Evolutionary conservation across 1,139 yeast genomes (phyloP).

Genomic region (Nakaseomyces nivariensis): DNA sequence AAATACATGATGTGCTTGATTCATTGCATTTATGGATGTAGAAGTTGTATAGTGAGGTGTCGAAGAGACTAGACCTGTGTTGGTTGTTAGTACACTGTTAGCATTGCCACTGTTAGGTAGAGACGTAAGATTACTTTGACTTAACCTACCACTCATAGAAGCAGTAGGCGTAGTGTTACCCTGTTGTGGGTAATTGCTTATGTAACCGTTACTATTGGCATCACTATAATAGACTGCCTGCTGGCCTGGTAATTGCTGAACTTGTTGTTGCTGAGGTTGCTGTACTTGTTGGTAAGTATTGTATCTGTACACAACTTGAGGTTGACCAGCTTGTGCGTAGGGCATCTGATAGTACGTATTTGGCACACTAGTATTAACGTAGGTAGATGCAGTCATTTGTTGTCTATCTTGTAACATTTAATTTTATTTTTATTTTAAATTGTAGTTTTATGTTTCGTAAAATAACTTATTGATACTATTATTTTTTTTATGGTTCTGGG

Average conservation of each 20-base stretch:
- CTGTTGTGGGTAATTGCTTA: neutral
- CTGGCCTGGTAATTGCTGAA: neutral
- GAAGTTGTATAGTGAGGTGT: conserved; percentile 1
- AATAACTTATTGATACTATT: no score
- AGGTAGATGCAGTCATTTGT: conserved; percentile 3
- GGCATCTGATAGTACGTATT: conserved; percentile 1
- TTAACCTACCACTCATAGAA: neutral
- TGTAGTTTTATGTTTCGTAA: neutral
- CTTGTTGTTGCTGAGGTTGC: neutral
- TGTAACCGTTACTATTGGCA: neutral
- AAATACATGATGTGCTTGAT: conserved; percentile 1
- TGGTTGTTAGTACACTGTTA: neutral
- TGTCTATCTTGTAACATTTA: neutral
- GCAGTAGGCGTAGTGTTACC: neutral
- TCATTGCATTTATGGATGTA: neutral
- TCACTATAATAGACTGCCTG: neutral
- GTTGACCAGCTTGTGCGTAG: neutral
- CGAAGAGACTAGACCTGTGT: neutral
- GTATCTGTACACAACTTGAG: neutral
- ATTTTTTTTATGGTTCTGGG: neutral
- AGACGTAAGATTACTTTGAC: neutral
- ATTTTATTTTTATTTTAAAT: neutral
- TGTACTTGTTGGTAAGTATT: neutral
- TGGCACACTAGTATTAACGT: neutral
- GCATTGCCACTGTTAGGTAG: neutral